Percentiles rank a stretch among this genome's conserved stretches.
Conservation (phyloP, 2,329 filamentous ascomycete genomes). For the Botrytis medusae region DNA sequence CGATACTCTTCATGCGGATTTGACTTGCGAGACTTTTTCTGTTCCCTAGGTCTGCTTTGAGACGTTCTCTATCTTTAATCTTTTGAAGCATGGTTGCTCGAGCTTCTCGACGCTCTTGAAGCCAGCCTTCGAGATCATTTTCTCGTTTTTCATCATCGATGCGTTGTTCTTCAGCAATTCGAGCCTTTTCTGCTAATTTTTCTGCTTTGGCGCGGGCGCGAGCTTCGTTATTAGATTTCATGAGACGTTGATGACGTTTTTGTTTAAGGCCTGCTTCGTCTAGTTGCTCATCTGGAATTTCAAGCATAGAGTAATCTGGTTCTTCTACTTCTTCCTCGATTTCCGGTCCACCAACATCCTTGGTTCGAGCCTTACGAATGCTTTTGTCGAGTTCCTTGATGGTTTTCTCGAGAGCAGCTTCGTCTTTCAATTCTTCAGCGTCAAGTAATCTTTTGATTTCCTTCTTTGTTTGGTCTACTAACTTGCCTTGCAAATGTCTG, state of each 20-base stretch:
- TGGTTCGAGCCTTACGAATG: conserved; percentile 86
- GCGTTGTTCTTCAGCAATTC: conserved; percentile 78
- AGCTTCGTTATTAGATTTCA: conserved; percentile 94
- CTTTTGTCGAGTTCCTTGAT: conserved; percentile 89
- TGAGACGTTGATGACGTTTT: conserved; percentile 86
- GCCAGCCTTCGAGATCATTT: conserved; percentile 82
- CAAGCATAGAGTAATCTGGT: conserved; percentile 84
- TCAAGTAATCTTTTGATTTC: conserved; percentile 84
- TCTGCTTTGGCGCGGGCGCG: conserved; percentile 91
- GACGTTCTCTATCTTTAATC: conserved; percentile 89
- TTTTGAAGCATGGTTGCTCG: conserved; percentile 70
- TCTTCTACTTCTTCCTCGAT: conserved; percentile 77
- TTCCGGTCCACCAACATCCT: conserved; percentile 81
- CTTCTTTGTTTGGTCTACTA: conserved; percentile 82
- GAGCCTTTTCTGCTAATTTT: conserved; percentile 88
- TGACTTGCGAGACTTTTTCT: conserved; percentile 94
- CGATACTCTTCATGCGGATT: conserved; percentile 97
- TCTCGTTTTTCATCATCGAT: conserved; percentile 80
- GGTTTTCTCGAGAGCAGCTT: conserved; percentile 77
- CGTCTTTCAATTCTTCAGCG: conserved; percentile 88
- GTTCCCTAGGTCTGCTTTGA: conserved; percentile 93
- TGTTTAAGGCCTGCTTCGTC: conserved; percentile 89
- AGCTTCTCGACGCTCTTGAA: conserved; percentile 75
- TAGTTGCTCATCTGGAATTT: conserved; percentile 86
- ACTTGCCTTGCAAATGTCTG: conserved; percentile 72